Evolutionary conservation across 1,284 basidiomycete species (phyloP), one percentile per base, ranked within the genome.

Genomic region (Tremellales sp.): DNA sequence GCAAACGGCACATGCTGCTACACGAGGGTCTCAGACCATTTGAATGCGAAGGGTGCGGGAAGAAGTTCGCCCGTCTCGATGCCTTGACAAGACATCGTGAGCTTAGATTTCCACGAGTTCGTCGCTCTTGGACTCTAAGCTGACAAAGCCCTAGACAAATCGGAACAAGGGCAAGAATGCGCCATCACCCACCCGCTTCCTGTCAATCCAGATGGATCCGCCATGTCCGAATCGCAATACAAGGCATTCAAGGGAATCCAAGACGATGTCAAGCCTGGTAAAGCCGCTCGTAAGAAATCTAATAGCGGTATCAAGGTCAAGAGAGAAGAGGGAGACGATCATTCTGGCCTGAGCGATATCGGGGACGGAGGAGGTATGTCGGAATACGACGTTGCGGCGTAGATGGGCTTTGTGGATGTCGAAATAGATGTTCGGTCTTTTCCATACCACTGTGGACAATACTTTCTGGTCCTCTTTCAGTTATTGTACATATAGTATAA

Each of bases 51-150:
- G 88, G 89, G 3, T 97, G 92, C 74, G 86, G 88, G 62, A 94
- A 94, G 79, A 87, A 88, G 17, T 96, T 97, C 76, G 93, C 91
- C 64, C 79, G 92, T 49, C 76, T 92, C 62, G 92, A 97, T 76
- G 92, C 92, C 17, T 79, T 97, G 52, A 94, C 93, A 65, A 68
- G 79, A 44, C 78, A 78, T 62, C 70, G 89, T 92, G 77, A 77
- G 86, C 84, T 48, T 45, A 51, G 51, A 15, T 15, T 37, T 17
- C 24, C 8, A 8, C n/a, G n/a, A n/a, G n/a, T 23, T 39, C 25
- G 22, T 2, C 6, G 8, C 15, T 19, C 27, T 43, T 25, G 11
- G 15, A 1, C n/a, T n/a, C 22, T 11, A 1, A 10, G 25, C 49
- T 45, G 21, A 45, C 37, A 26, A 4, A 35, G 13, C n/a, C n/a